Evolutionary conservation across 805 yeast genomes (phyloP).

Genomic region (Candida montana): DNA sequence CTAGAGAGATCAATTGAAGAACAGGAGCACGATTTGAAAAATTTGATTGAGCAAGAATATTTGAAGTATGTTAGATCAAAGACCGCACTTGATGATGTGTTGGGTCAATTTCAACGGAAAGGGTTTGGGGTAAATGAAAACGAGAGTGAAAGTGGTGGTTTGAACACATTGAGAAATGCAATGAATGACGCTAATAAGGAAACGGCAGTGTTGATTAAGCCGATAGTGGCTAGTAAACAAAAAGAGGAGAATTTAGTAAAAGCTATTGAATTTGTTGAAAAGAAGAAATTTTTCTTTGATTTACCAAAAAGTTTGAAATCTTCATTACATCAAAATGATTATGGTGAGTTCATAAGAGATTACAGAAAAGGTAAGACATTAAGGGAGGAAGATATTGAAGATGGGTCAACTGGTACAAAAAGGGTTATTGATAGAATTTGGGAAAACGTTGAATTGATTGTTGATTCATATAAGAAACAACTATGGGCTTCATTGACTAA

Average conservation of each 20-base stretch:
- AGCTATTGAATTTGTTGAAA: conserved; percentile 47
- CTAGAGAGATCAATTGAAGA: conserved; percentile 45
- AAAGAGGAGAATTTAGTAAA: conserved; percentile 44
- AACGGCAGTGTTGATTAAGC: conserved; percentile 51
- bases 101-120: conserved; percentile 43
- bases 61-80: conserved; percentile 61
- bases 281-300: conserved; percentile 49
- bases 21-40: conserved; percentile 45
- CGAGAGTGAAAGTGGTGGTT: conserved; percentile 9
- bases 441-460: conserved; percentile 47
- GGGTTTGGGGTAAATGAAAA: conserved; percentile 24
- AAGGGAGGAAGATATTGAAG: conserved; percentile 17
- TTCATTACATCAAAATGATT: conserved; percentile 45
- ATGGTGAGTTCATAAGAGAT: conserved; percentile 50
- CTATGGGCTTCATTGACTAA: conserved; percentile 44
- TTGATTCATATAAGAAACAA: conserved; percentile 47
- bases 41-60: conserved; percentile 53
- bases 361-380: conserved; percentile 45
- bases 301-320: conserved; percentile 45
- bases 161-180: conserved; percentile 34
- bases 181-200: conserved; percentile 46
- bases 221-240: conserved; percentile 46
- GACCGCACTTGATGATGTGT: conserved; percentile 55
- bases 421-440: conserved; percentile 48
- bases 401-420: conserved; percentile 16